Evolutionary conservation across 805 yeast species (phyloP).

Genomic region (Maudiozyma turicensis): DNA sequence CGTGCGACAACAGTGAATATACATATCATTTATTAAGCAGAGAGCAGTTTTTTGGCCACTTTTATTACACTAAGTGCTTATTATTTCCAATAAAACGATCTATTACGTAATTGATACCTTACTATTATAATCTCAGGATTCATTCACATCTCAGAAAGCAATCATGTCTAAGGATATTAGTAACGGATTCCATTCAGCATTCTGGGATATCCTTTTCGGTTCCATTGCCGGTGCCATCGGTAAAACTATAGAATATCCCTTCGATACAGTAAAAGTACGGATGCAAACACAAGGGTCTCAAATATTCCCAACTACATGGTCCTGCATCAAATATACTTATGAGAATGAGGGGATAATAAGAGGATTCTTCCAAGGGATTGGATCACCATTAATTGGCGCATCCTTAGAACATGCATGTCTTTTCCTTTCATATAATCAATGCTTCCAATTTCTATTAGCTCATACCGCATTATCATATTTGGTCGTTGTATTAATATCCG

Average conservation of each 20-base stretch:
- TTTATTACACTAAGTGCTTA: too few relatives aligned
- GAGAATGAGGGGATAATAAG: constrained; percentile 53
- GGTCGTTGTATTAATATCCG: constrained; percentile 48
- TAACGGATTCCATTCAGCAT: constrained; percentile 10
- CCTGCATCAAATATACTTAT: constrained; percentile 56
- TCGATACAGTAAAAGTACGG: constrained; percentile 86
- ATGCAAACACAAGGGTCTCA: constrained; percentile 66
- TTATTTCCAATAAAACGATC: too few relatives aligned
- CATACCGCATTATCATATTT: constrained; percentile 28
- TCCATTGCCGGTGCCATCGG: constrained; percentile 69
- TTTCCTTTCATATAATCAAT: constrained; percentile 53
- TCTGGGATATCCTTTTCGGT: constrained; percentile 31
- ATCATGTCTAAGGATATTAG: not conserved
- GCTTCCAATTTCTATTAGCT: constrained; percentile 32
- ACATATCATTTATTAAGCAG: too few relatives aligned
- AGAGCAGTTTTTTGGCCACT: too few relatives aligned
- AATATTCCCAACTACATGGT: constrained; percentile 47
- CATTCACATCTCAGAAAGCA: too few relatives aligned
- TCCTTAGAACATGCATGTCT: constrained; percentile 80
- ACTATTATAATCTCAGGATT: too few relatives aligned
- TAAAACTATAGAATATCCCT: constrained; percentile 80
- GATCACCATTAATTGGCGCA: constrained; percentile 82
- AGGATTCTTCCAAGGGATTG: constrained; percentile 72
- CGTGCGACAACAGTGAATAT: too few relatives aligned
- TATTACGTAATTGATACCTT: too few relatives aligned